Evolutionary conservation across 768 basidiomycete species (phyloP), one percentile per base, ranked within the genome.

Genomic region (Leccinum rimulosum): DNA sequence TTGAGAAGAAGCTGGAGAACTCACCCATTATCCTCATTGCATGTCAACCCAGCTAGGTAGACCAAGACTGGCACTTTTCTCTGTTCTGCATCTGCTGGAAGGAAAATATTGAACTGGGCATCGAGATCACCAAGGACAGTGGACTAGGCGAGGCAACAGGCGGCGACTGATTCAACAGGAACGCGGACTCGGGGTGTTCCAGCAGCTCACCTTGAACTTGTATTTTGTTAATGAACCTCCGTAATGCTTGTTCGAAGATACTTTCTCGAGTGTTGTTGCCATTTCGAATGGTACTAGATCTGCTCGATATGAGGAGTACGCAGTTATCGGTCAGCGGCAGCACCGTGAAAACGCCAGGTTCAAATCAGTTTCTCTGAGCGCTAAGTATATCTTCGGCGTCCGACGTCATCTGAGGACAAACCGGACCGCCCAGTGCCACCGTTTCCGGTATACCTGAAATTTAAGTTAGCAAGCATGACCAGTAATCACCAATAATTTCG

Each of bases 1-100:
- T 19, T 28, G 40, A 27, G 55, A 52, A 28, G 31, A 19, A 35
- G 14, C 33, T 25, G 33, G 33, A 36, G 22, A 35, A 68, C 82
- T 55, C 67, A 91, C 92, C 89, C 96, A 55, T 91, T 98, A 70
- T 99, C 95, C 73, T 97, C 95, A 9, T 85, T 95, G 74, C 94
- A 96, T 4, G 88, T 89, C 56, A 96, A 73, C 2, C 95, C 96
- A 11, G 95, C 86, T 52, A 98, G 86, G 74, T 95, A 99, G 60
- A 91, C 80, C 8, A 99, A 76, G 2, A 98, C 76, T 0, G 85
- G 86, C 3, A 83, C 86, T 75, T 62, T 83, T 80, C 66, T 86
- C 83, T 43, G 72, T 27, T 72, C 62, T 1, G 86, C 81, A 52
- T 83, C 80, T 11, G 78, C 76, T 2, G 97, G 96, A 6, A 98